A percentile compares a stretch with the other conserved stretches of the same genome.
phyloP scores from a whole-genome alignment of 257 asterid genomes.

The Scutellaria minor region DNA sequence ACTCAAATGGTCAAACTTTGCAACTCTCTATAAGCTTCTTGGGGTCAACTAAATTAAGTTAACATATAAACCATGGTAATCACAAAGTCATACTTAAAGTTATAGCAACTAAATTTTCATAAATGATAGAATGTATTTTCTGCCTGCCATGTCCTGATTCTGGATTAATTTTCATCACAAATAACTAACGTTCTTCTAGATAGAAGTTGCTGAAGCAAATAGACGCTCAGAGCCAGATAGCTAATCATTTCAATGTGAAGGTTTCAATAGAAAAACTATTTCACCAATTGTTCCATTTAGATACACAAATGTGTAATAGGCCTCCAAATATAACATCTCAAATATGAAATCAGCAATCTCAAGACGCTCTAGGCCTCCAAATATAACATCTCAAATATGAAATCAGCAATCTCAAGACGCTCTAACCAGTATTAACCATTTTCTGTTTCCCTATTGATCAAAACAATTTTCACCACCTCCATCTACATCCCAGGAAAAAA shows the following conservation, averaged over 20 bases:
- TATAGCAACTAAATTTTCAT: neutral
- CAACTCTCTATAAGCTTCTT: constrained; percentile 12
- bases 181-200: neutral
- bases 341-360: too few relatives aligned
- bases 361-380: neutral
- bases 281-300: neutral
- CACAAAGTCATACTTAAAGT: constrained; percentile 15
- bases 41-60: constrained; percentile 1
- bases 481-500: neutral
- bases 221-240: neutral
- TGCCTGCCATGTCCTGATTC: neutral
- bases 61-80: neutral
- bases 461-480: neutral
- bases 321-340: constrained; percentile 5
- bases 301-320: neutral
- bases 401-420: constrained; percentile 17
- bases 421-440: neutral
- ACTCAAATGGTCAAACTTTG: constrained; percentile 2
- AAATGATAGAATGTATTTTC: neutral
- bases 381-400: too few relatives aligned
- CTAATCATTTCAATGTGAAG: neutral
- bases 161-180: neutral
- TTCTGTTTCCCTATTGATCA: neutral
- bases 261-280: constrained; percentile 13
- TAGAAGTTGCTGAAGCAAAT: neutral